Conservation (phyloP, 257 asterid species). For the Capsicum rhomboideum region DNA sequence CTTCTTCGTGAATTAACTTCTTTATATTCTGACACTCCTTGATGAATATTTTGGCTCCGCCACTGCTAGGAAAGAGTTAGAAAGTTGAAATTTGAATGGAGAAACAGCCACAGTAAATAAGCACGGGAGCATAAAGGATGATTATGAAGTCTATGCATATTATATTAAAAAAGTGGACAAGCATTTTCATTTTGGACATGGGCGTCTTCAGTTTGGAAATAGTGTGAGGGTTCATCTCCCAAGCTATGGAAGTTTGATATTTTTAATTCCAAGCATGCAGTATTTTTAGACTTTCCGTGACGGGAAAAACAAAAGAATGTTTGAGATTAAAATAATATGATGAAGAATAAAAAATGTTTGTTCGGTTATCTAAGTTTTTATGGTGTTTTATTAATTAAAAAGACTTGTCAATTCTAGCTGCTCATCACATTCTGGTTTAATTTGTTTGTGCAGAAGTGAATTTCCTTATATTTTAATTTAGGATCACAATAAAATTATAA, state of each 20-base stretch:
- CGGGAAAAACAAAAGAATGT: neutral
- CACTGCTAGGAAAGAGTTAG: too few species aligned
- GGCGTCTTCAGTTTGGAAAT: conserved; percentile 7
- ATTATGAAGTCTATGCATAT: conserved; percentile 28
- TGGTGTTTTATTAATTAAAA: neutral
- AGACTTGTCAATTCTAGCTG: neutral
- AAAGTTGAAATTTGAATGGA: conserved; percentile 6
- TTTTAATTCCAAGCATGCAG: conserved; percentile 22
- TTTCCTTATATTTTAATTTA: too few species aligned
- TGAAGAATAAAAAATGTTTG: neutral
- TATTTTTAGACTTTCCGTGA: neutral
- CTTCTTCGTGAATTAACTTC: too few species aligned
- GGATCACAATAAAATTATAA: too few species aligned
- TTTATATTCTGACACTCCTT: too few species aligned
- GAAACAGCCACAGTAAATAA: conserved; percentile 12
- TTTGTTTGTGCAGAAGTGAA: too few species aligned
- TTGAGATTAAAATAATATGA: neutral
- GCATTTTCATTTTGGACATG: neutral
- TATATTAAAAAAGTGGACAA: neutral
- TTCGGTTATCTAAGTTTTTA: neutral
- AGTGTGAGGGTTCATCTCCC: conserved; percentile 8
- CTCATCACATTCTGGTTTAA: neutral
- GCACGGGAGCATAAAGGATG: conserved; percentile 30
- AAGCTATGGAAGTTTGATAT: conserved; percentile 5
- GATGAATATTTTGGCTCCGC: too few species aligned